Conservation (phyloP, 768 basidiomycete species). For the Macrocybe gigantea region DNA sequence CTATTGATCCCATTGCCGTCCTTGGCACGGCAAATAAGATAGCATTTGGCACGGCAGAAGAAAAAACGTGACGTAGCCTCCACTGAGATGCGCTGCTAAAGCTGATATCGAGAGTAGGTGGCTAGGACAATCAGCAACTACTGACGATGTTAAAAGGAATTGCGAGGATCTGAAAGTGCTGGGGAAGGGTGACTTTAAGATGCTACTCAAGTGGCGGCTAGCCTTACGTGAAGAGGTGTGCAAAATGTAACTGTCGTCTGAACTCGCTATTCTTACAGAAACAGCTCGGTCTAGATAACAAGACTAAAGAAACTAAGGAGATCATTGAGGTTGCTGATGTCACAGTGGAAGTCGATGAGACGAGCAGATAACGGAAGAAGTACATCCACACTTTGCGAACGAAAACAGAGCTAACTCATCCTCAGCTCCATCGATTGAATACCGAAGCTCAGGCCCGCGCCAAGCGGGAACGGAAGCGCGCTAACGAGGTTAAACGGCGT, state of each 20-base stretch:
- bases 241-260: background rate
- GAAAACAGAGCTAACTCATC: constrained; percentile 4
- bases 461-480: constrained; percentile 77
- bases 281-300: constrained; percentile 82
- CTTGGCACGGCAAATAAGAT: constrained; percentile 79
- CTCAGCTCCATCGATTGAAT: constrained; percentile 79
- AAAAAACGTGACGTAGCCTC: constrained; percentile 55
- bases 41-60: constrained; percentile 74
- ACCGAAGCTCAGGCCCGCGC: constrained; percentile 64
- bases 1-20: constrained; percentile 67
- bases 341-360: constrained; percentile 78
- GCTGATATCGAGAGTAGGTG: constrained; percentile 43
- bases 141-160: constrained; percentile 74
- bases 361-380: constrained; percentile 85
- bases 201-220: constrained; percentile 85
- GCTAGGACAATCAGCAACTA: constrained; percentile 66
- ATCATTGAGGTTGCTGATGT: constrained; percentile 67
- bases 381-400: constrained; percentile 20
- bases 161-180: constrained; percentile 92
- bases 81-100: constrained; percentile 1
- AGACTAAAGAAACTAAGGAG: constrained; percentile 68
- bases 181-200: constrained; percentile 96
- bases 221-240: constrained; percentile 85
- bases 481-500: constrained; percentile 83
- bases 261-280: background rate